Evolutionary conservation across 2,329 filamentous ascomycete species (phyloP).

Genomic region (Bipolaris sorokiniana): DNA sequence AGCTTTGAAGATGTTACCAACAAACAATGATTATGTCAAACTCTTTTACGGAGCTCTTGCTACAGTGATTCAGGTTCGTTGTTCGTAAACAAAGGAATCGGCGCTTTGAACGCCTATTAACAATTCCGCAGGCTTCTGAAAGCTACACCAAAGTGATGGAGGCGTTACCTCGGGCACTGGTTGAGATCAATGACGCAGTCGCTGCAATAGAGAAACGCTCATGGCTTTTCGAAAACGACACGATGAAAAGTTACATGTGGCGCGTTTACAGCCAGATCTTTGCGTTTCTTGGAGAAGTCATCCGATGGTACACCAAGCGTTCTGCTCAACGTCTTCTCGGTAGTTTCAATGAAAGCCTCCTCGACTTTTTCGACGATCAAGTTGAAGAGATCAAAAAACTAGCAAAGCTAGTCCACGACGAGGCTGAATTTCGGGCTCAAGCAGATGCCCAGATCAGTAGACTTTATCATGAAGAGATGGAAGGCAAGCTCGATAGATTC

Average conservation of each 20-base stretch:
- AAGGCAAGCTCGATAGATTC: neutral
- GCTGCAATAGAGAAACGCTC: slow-evolving; percentile 1
- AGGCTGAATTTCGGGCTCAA: neutral
- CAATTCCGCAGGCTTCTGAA: neutral
- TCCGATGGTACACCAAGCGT: slow-evolving; percentile 1
- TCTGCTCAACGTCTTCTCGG: neutral
- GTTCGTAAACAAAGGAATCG: neutral
- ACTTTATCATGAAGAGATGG: neutral
- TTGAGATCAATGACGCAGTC: neutral
- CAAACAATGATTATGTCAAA: neutral
- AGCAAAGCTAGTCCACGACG: neutral
- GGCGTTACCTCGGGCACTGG: neutral
- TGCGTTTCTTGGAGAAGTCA: slow-evolving; percentile 1
- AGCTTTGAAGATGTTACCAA: neutral
- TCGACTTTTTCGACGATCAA: neutral
- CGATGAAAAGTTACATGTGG: slow-evolving; percentile 2
- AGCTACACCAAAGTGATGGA: slow-evolving; percentile 1
- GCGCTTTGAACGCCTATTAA: neutral
- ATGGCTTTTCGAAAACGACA: neutral
- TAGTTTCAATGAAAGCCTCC: slow-evolving; percentile 1
- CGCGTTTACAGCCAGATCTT: slow-evolving; percentile 2
- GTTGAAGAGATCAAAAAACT: neutral
- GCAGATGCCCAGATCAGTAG: neutral
- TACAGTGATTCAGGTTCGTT: neutral
- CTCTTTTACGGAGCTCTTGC: slow-evolving; percentile 1